Conservation (phyloP, 2,329 filamentous ascomycete species). For the Akanthomyces dipterigenus region DNA sequence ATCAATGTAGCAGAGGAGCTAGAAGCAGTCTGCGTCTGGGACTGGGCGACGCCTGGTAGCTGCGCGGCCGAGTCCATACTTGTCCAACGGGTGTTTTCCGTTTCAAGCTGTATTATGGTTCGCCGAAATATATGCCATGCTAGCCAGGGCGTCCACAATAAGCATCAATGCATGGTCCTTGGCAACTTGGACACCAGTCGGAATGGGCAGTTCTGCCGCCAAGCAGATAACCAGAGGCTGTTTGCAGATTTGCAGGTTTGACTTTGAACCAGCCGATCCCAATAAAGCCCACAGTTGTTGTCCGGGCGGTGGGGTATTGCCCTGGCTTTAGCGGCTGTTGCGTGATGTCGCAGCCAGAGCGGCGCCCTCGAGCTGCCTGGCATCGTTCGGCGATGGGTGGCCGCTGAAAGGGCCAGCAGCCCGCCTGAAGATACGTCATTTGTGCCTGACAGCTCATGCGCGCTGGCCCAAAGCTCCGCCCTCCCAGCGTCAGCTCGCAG, state of each 20-base stretch:
- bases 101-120: not conserved
- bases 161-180: not conserved
- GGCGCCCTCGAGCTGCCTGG: too few relatives aligned
- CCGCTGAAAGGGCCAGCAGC: not conserved
- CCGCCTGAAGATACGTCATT: conserved; percentile 8
- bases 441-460: not conserved
- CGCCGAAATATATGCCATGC: not conserved
- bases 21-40: not conserved
- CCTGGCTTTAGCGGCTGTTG: not conserved
- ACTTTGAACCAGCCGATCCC: not conserved
- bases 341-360: not conserved
- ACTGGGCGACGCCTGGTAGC: not conserved
- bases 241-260: conserved; percentile 6
- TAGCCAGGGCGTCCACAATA: not conserved
- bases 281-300: not conserved
- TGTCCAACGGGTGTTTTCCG: not conserved
- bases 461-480: conserved; percentile 6
- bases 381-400: too few relatives aligned
- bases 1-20: conserved; percentile 1
- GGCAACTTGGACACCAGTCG: not conserved
- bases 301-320: conserved; percentile 1
- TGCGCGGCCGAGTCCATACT: not conserved
- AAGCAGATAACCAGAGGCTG: not conserved
- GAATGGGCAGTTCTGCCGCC: not conserved
- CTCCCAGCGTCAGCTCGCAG: not conserved